These are phyloP conservation scores for Dryas integrifolia DNA, from an alignment of 331 rosid genomes.

Conservation along the genomic window DNA sequence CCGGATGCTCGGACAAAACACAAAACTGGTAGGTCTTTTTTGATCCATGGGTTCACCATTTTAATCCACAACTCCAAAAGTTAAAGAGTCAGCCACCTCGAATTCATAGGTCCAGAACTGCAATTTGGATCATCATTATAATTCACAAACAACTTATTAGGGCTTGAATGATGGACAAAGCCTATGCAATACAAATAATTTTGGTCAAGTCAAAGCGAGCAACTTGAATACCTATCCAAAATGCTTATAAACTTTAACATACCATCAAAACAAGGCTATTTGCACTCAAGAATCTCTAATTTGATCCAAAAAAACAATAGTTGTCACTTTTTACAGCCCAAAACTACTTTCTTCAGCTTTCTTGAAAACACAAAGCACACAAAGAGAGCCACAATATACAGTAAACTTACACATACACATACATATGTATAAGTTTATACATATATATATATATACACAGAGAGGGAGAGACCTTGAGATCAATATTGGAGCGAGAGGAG, in stretches of 20 bases:
- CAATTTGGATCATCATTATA: neutral
- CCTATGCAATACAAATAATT: neutral
- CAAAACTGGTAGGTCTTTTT: neutral
- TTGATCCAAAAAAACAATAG: neutral
- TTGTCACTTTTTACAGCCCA: neutral
- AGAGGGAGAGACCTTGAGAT: slow-evolving; percentile 47
- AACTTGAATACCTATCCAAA: no score
- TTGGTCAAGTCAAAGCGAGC: neutral
- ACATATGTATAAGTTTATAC: neutral
- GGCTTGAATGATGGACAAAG: no score
- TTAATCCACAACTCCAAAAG: neutral
- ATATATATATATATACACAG: neutral
- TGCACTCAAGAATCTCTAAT: neutral
- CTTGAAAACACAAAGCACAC: neutral
- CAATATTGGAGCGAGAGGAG: slow-evolving; percentile 57
- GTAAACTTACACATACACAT: neutral
- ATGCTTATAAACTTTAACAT: neutral
- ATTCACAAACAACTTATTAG: neutral
- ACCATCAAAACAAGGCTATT: neutral
- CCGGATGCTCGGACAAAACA: neutral
- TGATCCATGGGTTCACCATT: neutral
- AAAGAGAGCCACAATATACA: neutral
- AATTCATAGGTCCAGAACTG: neutral
- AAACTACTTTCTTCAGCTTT: neutral
- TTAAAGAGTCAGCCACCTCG: neutral